Base-by-base conservation (phyloP, 495 filamentous ascomycete genomes). In the Xanthoparmelia taractica region DNA sequence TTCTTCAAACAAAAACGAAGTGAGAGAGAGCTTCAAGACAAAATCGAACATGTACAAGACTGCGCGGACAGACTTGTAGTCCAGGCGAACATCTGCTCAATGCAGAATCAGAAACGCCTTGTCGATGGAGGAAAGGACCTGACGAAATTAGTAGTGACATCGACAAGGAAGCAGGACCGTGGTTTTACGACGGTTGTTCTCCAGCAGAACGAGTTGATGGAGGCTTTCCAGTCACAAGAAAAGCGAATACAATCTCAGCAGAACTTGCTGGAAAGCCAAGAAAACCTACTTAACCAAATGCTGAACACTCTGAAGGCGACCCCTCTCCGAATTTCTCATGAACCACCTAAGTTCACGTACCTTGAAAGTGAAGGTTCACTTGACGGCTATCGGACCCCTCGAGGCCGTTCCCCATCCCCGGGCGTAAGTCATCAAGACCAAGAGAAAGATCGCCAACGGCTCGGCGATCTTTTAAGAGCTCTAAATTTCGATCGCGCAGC, bases 121-220 rank as follows among this genome's bases (percentile, higher is more conserved):
- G 12, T 40, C 10, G 57, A 18, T 36, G 57, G 37, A 59, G 31
- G 18, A 8, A 40, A 18, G 8, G 41, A 31, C 57, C 8, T 59
- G 37, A 50, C 47, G 12, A 50, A 7, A 12, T 29, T 52, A 12
- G 8, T 48, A 2, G 34, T 47, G n/a, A 36, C 15, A n/a, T 33
- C 41, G n/a, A 47, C 45, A 23, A 40, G 45, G 40, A 52, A 47
- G 45, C 59, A 61, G 33, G 45, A 47, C 47, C 27, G 13, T 18
- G 33, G 25, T n/a, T 47, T 36, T 6, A 47, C 27, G 15, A 47
- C 25, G 4, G 45, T 61, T 13, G 23, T 36, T 34, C 38, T 47
- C 27, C 25, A 34, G 13, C 25, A 52, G 25, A 37, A 61, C 15
- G 41, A 50, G 4, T 18, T 36, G 13, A 47, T 43, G 25, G 41